Conservation (phyloP, 139 green algal species). For the Yamagishiella unicocca region DNA sequence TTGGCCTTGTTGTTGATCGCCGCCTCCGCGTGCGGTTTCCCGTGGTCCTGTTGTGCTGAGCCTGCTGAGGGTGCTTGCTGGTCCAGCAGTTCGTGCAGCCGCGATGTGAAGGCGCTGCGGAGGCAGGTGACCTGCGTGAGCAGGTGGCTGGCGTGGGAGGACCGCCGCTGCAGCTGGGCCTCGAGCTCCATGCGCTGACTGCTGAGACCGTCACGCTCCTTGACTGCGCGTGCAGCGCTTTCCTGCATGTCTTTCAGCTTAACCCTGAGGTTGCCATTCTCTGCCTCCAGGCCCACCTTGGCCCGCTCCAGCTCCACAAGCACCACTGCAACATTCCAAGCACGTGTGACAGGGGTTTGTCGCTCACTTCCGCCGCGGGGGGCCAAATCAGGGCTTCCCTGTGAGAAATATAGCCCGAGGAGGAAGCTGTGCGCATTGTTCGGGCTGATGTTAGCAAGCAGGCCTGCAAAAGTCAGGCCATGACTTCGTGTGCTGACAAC, state of each 20-base stretch:
- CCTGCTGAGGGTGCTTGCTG: neutral
- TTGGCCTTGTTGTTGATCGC: neutral
- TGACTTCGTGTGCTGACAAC: neutral
- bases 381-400: neutral
- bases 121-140: neutral
- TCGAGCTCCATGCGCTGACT: neutral
- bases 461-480: neutral
- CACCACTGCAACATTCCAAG: neutral
- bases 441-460: no score
- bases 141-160: neutral
- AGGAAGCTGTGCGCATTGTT: no score
- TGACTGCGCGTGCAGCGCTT: neutral
- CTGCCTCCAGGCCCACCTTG: conserved; percentile 8
- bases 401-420: no score
- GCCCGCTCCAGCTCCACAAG: conserved; percentile 12
- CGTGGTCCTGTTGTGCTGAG: neutral
- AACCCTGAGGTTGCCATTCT: neutral
- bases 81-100: neutral
- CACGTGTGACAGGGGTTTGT: no score
- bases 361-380: no score
- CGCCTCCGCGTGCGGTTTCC: neutral
- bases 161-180: neutral
- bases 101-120: neutral
- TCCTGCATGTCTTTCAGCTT: neutral
- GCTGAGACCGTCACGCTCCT: neutral